Base-by-base conservation (phyloP, 768 basidiomycete genomes). In the Pleurotus eryngii region DNA sequence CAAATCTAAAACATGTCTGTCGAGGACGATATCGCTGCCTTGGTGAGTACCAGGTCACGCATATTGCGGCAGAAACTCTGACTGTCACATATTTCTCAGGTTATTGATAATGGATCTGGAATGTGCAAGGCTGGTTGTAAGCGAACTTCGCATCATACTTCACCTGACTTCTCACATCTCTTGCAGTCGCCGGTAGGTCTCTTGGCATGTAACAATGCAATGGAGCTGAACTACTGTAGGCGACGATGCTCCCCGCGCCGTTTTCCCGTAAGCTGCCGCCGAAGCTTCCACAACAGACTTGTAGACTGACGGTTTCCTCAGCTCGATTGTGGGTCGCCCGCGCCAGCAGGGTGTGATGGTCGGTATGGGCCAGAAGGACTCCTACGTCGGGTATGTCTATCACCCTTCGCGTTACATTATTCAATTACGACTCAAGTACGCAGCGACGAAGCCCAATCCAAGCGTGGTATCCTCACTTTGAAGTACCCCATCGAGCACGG, bases 81-180 rank as follows among this genome's bases (percentile, higher is more conserved):
- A 39, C 35, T 45, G 8, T 62, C 38, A 20, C 12, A 54, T 40
- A 26, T 26, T 15, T 47, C 26, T n/a, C 61, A 90, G 89, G 90
- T 91, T 74, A 87, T 90, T 71, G 89, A 92, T 75, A 92, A 92
- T 74, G 93, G 92, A 70, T 98, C 95, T 70, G 95, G 95, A 77
- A 98, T 97, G 95, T 98, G 95, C 89, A 98, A 98, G 81, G 95
- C 95, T 84, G 96, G 96, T 77, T 93, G 90, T 92, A 72, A 67
- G 89, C 86, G 39, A 62, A 62, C 64, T 57, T 57, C 24, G 22
- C 49, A 57, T 55, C 30, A 9, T 35, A 35, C 30, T 5, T 11
- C 30, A 12, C 14, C 8, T 37, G 15, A n/a, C 5, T 30, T 6
- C 49, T 50, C 17, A 17, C 20, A 35, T 50, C 12, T 35, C 14